Evolutionary conservation across 1,284 basidiomycete genomes (phyloP).

Genomic region (Porodaedalea pini): DNA sequence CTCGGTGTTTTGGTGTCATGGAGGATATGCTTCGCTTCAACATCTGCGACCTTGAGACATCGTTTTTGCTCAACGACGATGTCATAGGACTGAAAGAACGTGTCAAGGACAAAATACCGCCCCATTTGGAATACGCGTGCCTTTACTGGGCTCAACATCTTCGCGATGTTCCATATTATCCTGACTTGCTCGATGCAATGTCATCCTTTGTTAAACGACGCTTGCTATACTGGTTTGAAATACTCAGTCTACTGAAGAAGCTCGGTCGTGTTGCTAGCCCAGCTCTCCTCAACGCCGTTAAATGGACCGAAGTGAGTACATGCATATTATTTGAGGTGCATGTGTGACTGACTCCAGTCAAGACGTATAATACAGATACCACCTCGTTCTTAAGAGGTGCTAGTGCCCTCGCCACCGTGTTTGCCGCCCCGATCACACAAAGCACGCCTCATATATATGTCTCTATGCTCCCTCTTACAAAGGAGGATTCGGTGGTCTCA

Average conservation of each 20-base stretch:
- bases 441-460: slow-evolving; percentile 27
- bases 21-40: slow-evolving; percentile 4
- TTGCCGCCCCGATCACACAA: slow-evolving; percentile 18
- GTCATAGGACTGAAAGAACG: neutral
- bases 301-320: neutral
- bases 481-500: slow-evolving; percentile 10
- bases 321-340: neutral
- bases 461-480: slow-evolving; percentile 25
- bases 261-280: neutral
- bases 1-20: neutral
- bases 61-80: neutral
- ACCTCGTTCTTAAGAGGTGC: neutral
- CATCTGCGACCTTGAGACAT: slow-evolving; percentile 4
- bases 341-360: neutral
- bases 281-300: neutral
- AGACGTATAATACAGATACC: neutral
- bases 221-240: slow-evolving; percentile 11
- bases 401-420: slow-evolving; percentile 18
- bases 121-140: slow-evolving; percentile 4
- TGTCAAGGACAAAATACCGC: neutral
- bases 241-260: slow-evolving; percentile 25
- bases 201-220: slow-evolving; percentile 21
- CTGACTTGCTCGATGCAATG: neutral
- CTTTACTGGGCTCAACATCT: slow-evolving; percentile 10
- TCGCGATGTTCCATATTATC: neutral